These are phyloP conservation scores for Salix koriyanagi DNA, from an alignment of 345 rosid species.

Conservation along the genomic window DNA sequence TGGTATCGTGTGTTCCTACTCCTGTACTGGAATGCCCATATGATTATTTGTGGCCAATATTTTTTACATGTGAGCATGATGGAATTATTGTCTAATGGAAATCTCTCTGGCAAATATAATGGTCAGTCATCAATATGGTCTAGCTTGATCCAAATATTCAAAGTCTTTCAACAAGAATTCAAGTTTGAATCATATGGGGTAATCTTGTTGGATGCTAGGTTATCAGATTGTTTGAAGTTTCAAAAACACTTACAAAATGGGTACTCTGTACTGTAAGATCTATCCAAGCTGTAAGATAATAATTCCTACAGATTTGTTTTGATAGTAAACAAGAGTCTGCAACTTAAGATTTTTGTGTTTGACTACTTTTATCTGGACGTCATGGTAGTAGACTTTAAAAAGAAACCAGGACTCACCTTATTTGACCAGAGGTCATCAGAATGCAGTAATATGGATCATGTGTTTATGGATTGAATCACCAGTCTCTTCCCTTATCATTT, in stretches of 20 bases:
- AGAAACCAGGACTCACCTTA: too few relatives aligned
- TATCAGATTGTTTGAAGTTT: background rate
- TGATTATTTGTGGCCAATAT: background rate
- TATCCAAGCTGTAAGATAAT: too few relatives aligned
- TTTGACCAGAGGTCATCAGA: too few relatives aligned
- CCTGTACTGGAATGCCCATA: background rate
- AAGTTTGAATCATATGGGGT: background rate
- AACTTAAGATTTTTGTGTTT: too few relatives aligned
- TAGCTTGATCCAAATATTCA: background rate
- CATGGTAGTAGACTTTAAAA: too few relatives aligned
- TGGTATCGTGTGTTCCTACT: background rate
- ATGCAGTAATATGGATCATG: too few relatives aligned
- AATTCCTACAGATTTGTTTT: too few relatives aligned
- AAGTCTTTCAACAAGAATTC: background rate
- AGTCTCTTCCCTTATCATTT: too few relatives aligned
- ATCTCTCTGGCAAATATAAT: background rate
- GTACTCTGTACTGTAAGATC: background rate
- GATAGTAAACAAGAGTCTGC: too few relatives aligned
- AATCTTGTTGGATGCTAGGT: background rate
- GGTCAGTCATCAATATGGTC: slow-evolving; percentile 3
- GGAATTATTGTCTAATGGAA: background rate
- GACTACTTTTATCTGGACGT: too few relatives aligned
- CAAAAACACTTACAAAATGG: background rate
- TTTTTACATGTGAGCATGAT: background rate
- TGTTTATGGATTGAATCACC: too few relatives aligned